phyloP scores from a whole-genome alignment of 179 eudicot genomes.

The Camellia oleifera region DNA sequence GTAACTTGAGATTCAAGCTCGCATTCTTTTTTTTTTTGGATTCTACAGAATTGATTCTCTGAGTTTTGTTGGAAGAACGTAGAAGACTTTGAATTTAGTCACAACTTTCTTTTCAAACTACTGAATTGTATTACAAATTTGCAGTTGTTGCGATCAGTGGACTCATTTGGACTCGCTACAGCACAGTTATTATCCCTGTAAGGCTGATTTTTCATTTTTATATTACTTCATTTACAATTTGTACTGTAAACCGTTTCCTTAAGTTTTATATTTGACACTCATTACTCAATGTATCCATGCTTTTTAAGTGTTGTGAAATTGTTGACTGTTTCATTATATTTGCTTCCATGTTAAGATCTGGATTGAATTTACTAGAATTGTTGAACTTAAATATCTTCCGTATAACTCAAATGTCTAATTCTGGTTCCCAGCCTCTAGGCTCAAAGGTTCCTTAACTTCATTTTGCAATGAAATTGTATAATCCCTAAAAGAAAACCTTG shows the following conservation, averaged over 20 bases:
- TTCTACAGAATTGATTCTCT: not conserved
- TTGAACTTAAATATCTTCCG: not conserved
- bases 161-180: constrained; percentile 50
- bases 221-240: not conserved
- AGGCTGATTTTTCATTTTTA: constrained; percentile 9
- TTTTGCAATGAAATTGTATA: too few species aligned
- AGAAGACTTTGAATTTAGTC: not conserved
- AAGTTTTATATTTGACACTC: not conserved
- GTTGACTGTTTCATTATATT: too few species aligned
- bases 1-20: too few species aligned
- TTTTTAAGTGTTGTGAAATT: not conserved
- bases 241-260: not conserved
- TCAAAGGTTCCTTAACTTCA: not conserved
- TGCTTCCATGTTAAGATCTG: not conserved
- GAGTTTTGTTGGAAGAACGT: too few species aligned
- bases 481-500: too few species aligned
- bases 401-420: not conserved
- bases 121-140: not conserved
- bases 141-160: constrained; percentile 46
- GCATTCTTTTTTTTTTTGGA: too few species aligned
- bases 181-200: constrained; percentile 49
- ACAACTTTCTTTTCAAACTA: not conserved
- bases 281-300: not conserved
- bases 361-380: constrained; percentile 1
- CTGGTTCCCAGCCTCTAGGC: not conserved